Percentiles rank a stretch among this genome's conserved stretches.
Evolutionary conservation across 2,329 filamentous ascomycete species (phyloP).

Genomic region (Paecilomyces sp.): DNA sequence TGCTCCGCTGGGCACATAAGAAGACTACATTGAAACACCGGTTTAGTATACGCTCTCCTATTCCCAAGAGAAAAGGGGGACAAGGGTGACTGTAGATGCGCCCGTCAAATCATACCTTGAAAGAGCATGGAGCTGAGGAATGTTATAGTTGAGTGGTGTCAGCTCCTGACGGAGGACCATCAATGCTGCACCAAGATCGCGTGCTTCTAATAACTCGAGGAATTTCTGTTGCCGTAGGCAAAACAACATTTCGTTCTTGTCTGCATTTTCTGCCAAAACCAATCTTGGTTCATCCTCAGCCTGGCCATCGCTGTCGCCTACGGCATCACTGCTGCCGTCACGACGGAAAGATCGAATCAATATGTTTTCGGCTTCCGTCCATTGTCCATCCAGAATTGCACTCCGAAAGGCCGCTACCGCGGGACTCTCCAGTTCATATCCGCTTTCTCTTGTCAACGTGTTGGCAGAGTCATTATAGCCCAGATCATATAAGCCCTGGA

Average conservation of each 20-base stretch:
- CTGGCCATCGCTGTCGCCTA: constrained; percentile 20
- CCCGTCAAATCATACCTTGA: constrained; percentile 51
- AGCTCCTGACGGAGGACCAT: constrained; percentile 80
- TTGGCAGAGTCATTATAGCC: constrained; percentile 75
- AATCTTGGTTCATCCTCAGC: constrained; percentile 48
- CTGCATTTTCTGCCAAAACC: constrained; percentile 66
- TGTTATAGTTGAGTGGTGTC: constrained; percentile 76
- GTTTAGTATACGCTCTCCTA: neutral
- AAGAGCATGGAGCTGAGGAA: constrained; percentile 68
- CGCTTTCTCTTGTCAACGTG: constrained; percentile 71
- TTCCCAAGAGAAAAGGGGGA: neutral
- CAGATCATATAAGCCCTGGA: constrained; percentile 83
- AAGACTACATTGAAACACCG: constrained; percentile 45
- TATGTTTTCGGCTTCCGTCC: constrained; percentile 77
- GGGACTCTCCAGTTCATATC: constrained; percentile 76
- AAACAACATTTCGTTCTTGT: constrained; percentile 76
- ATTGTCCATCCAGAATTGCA: constrained; percentile 72
- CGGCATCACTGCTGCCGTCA: constrained; percentile 39
- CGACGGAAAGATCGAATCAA: constrained; percentile 50
- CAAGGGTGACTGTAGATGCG: neutral
- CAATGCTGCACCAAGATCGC: constrained; percentile 67
- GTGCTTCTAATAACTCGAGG: constrained; percentile 74
- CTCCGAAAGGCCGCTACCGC: constrained; percentile 79
- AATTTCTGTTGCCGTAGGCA: constrained; percentile 91
- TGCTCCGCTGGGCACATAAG: constrained; percentile 85